These are phyloP conservation scores for Syncephalastrum sp. DNA, from an alignment of 371 early-diverging fungal species.

Conservation along the genomic window DNA sequence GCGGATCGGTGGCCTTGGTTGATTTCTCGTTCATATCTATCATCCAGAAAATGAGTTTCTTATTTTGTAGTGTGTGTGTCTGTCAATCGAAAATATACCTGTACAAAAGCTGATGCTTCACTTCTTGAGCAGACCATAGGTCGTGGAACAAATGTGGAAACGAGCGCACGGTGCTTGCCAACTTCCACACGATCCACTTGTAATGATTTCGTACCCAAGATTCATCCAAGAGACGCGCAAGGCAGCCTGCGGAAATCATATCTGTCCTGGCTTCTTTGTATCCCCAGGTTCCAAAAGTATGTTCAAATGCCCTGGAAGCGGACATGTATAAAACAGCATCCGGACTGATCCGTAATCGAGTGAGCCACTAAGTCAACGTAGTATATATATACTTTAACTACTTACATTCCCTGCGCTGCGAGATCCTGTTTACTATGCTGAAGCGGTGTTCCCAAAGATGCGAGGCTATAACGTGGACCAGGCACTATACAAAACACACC, in stretches of 20 bases:
- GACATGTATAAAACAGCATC: constrained; percentile 35
- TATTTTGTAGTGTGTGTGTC: too few relatives aligned
- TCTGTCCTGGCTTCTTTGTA: constrained; percentile 34
- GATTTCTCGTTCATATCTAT: constrained; percentile 72
- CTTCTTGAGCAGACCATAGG: constrained; percentile 47
- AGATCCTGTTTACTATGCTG: constrained; percentile 17
- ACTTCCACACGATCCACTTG: constrained; percentile 20
- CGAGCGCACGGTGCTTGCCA: constrained; percentile 15
- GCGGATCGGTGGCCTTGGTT: constrained; percentile 67
- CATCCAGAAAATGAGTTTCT: too few relatives aligned
- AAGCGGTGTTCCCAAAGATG: constrained; percentile 21
- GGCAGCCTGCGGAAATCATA: constrained; percentile 42
- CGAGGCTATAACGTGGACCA: constrained; percentile 1
- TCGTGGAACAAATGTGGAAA: constrained; percentile 47
- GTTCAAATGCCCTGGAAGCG: constrained; percentile 20
- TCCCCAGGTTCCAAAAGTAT: constrained; percentile 48
- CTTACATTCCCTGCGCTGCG: constrained; percentile 20
- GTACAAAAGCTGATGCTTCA: constrained; percentile 62
- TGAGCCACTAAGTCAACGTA: background rate
- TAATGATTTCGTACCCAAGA: constrained; percentile 64
- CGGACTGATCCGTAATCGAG: constrained; percentile 14
- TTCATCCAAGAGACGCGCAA: constrained; percentile 30
- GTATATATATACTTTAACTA: background rate
- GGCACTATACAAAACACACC: too few relatives aligned
- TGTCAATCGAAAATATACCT: constrained; percentile 26